phyloP scores from a whole-genome alignment of 176 grass and related monocot genomes.

The Cymbopogon citratus region DNA sequence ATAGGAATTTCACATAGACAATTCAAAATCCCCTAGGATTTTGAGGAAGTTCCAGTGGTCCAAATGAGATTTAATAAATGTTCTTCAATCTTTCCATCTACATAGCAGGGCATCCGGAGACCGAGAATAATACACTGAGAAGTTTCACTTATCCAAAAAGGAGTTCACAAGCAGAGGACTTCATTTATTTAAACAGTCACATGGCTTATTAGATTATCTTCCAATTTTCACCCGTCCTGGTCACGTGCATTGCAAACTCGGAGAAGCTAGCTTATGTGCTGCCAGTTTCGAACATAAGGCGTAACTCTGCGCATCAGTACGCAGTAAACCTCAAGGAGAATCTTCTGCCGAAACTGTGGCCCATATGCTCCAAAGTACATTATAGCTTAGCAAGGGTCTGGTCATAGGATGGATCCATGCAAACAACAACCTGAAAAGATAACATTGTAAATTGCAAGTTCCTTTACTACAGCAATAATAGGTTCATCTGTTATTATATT shows the following conservation, averaged over 20 bases:
- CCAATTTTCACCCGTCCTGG: not conserved
- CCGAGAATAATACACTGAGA: not conserved
- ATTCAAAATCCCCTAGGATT: not conserved
- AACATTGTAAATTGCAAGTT: not conserved
- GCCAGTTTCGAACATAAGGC: not conserved
- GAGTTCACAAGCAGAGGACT: not conserved
- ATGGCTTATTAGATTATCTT: not conserved
- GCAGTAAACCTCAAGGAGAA: not conserved
- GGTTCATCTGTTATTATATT: not conserved
- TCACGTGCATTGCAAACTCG: not conserved
- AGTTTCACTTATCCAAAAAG: not conserved
- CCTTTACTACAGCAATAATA: not conserved
- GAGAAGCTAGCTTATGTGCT: not conserved
- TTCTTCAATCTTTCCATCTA: not conserved
- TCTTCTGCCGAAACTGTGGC: not conserved
- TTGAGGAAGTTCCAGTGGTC: not conserved
- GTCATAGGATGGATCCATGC: constrained; percentile 61
- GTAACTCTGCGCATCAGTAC: not conserved
- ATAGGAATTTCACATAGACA: not conserved
- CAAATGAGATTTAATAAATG: not conserved
- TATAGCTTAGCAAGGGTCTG: constrained; percentile 58
- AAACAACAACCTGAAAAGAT: constrained; percentile 64
- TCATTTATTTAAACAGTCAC: not conserved
- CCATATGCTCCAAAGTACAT: not conserved
- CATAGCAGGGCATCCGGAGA: not conserved